These are phyloP conservation scores for Apiospora koreana DNA, from an alignment of 2,329 filamentous ascomycete species.

Conservation along the genomic window DNA sequence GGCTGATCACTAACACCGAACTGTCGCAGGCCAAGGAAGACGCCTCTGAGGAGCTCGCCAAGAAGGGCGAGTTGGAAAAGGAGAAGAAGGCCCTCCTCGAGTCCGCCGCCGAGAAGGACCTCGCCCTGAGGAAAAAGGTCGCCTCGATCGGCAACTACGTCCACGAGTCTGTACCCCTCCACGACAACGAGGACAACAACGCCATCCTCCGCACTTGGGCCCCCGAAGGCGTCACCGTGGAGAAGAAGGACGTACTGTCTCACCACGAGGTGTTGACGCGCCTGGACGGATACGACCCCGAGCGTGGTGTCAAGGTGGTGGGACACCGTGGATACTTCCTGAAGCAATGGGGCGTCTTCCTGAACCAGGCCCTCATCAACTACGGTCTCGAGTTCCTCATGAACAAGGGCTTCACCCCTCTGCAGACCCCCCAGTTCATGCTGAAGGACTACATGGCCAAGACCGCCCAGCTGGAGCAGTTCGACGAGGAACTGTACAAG, in stretches of 20 bases:
- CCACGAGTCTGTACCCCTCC: constrained; percentile 60
- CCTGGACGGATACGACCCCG: constrained; percentile 88
- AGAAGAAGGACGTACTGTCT: constrained; percentile 78
- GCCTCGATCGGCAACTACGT: constrained; percentile 89
- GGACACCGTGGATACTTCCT: constrained; percentile 94
- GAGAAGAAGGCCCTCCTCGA: constrained; percentile 81
- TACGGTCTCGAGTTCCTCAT: constrained; percentile 91
- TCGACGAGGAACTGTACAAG: constrained; percentile 98
- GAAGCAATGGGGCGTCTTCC: constrained; percentile 83
- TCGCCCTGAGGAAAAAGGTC: constrained; percentile 72
- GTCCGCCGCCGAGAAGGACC: constrained; percentile 73
- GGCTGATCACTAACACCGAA: not conserved
- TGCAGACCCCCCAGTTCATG: constrained; percentile 94
- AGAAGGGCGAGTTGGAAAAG: constrained; percentile 77
- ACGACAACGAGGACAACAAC: constrained; percentile 70
- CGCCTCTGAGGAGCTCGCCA: constrained; percentile 73
- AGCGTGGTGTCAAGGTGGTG: constrained; percentile 90
- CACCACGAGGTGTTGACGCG: constrained; percentile 92
- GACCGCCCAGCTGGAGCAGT: constrained; percentile 94
- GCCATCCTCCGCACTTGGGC: constrained; percentile 74
- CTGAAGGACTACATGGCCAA: constrained; percentile 95
- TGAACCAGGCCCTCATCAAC: constrained; percentile 92
- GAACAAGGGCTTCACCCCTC: constrained; percentile 76
- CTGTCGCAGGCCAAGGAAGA: constrained; percentile 74
- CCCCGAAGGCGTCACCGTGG: constrained; percentile 71